Percentiles rank a stretch among this genome's conserved stretches.
phyloP scores from a whole-genome alignment of 2,329 filamentous ascomycete genomes.

The Stachybotrys chartarum region DNA sequence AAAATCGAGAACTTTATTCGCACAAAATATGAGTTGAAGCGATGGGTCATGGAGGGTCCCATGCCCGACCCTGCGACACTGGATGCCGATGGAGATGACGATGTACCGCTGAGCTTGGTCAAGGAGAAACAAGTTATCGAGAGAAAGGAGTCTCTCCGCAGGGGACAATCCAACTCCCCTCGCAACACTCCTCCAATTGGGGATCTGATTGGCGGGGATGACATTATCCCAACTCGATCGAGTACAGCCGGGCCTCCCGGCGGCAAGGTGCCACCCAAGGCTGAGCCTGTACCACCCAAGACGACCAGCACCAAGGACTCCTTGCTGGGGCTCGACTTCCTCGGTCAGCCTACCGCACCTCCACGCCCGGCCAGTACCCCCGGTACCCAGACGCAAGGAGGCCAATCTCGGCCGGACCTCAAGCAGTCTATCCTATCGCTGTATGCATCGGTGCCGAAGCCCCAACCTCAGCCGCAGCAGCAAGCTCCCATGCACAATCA shows the following conservation, averaged over 20 bases:
- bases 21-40: conserved; percentile 97
- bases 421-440: conserved; percentile 97
- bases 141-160: conserved; percentile 50
- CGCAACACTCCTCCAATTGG: conserved; percentile 40
- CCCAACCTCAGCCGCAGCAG: conserved; percentile 50
- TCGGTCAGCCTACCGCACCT: conserved; percentile 67
- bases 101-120: conserved; percentile 58
- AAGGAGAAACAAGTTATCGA: conserved; percentile 61
- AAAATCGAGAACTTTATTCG: conserved; percentile 99
- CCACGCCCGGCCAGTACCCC: conserved; percentile 77
- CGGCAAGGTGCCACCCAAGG: conserved; percentile 44
- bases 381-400: conserved; percentile 50
- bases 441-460: conserved; percentile 77
- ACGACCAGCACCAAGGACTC: conserved; percentile 78
- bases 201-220: conserved; percentile 79
- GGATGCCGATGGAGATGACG: conserved; percentile 78
- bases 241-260: conserved; percentile 63
- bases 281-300: conserved; percentile 58
- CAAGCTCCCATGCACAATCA: conserved; percentile 36
- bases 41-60: conserved; percentile 98
- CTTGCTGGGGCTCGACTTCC: conserved; percentile 85
- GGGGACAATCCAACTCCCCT: conserved; percentile 39
- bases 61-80: conserved; percentile 89
- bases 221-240: conserved; percentile 60
- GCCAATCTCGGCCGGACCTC: conserved; percentile 78